Evolutionary conservation across 345 rosid genomes (phyloP).

Genomic region (Tarenaya hassleriana): DNA sequence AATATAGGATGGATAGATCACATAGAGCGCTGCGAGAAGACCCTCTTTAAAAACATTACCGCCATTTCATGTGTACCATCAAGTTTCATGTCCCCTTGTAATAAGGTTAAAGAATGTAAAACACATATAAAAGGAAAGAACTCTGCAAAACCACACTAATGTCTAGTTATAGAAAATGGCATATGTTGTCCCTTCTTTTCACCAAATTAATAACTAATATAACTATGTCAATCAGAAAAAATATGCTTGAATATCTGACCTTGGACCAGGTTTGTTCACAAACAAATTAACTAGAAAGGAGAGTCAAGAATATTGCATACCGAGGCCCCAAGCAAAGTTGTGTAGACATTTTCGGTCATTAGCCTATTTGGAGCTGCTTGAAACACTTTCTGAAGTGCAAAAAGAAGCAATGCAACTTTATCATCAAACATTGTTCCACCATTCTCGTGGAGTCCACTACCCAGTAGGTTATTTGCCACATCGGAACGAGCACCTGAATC

Average conservation of each 20-base stretch:
- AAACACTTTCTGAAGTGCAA: constrained; percentile 87
- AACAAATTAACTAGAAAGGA: constrained; percentile 2
- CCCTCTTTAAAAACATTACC: constrained; percentile 4
- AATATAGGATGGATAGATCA: constrained; percentile 7
- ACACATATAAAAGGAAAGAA: constrained; percentile 13
- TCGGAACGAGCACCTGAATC: constrained; percentile 52
- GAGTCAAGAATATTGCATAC: constrained; percentile 39
- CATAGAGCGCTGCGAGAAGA: constrained; percentile 1
- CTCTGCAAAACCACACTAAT: constrained; percentile 6
- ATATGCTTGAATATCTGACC: constrained; percentile 1
- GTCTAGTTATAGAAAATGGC: constrained; percentile 1
- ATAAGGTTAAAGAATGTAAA: constrained; percentile 1
- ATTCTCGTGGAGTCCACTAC: constrained; percentile 61
- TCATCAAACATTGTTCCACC: constrained; percentile 91
- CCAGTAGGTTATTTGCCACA: constrained; percentile 50
- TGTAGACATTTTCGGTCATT: constrained; percentile 75
- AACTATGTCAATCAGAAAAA: constrained; percentile 16
- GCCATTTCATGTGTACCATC: too few relatives aligned
- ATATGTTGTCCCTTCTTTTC: constrained; percentile 14
- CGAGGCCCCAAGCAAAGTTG: constrained; percentile 93
- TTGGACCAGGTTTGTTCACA: not conserved
- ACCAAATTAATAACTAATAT: constrained; percentile 14
- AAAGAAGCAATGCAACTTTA: constrained; percentile 83
- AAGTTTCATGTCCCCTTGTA: constrained; percentile 13
- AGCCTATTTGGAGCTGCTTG: constrained; percentile 93